Percentiles rank a stretch among this genome's conserved stretches.
Conservation (phyloP, 2,329 filamentous ascomycete genomes). For the Teratosphaeria nubilosa region DNA sequence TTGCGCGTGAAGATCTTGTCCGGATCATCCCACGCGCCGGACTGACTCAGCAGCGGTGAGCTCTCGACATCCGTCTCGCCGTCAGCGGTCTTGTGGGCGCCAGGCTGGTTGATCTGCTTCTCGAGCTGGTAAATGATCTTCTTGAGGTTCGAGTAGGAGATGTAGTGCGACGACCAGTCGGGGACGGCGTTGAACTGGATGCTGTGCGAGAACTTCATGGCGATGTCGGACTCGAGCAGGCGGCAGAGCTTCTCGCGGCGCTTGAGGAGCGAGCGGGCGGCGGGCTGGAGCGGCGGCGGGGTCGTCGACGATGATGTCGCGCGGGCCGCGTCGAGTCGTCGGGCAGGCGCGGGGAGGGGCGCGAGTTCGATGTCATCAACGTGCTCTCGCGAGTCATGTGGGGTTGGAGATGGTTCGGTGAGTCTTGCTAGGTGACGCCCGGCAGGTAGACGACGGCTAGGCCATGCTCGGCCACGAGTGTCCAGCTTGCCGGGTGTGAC, state of each 20-base stretch:
- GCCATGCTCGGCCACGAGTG: not conserved
- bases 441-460: not conserved
- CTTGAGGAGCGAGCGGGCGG: conserved; percentile 6
- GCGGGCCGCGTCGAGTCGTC: not conserved
- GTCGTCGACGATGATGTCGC: not conserved
- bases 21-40: conserved; percentile 50
- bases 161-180: conserved; percentile 98
- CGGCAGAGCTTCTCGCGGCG: conserved; percentile 52
- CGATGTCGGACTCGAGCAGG: conserved; percentile 51
- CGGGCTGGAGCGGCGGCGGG: not conserved
- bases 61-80: conserved; percentile 64
- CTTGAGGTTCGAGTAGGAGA: conserved; percentile 97
- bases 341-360: conserved; percentile 1
- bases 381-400: not conserved
- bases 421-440: not conserved
- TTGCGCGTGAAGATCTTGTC: conserved; percentile 73
- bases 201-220: conserved; percentile 99
- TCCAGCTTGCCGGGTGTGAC: not conserved
- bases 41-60: conserved; percentile 58
- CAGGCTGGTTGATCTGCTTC: conserved; percentile 60
- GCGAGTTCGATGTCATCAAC: conserved; percentile 2
- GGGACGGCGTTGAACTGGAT: conserved; percentile 99
- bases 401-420: not conserved
- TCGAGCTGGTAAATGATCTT: conserved; percentile 97
- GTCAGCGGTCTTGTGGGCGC: conserved; percentile 9